A percentile compares a stretch with the other conserved stretches of the same genome.
phyloP scores from a whole-genome alignment of 805 yeast species.

The Yarrowia porcina region DNA sequence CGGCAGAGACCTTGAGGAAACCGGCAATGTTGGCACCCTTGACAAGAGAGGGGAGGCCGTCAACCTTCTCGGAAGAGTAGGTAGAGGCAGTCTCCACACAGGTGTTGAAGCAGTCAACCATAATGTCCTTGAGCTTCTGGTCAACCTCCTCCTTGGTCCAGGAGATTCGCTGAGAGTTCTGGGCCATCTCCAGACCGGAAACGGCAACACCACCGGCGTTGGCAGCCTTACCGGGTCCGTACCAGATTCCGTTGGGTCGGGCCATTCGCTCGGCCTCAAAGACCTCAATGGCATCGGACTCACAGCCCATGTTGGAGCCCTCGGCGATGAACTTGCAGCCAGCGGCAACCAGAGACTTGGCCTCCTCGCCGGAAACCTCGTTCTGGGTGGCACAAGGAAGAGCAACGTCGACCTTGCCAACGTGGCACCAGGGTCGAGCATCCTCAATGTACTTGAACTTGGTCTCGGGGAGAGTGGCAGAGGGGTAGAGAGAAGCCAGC shows the following conservation, averaged over 20 bases:
- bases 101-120: constrained; percentile 88
- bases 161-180: constrained; percentile 88
- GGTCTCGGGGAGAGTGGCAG: constrained; percentile 32
- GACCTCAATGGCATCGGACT: constrained; percentile 92
- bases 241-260: constrained; percentile 66
- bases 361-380: constrained; percentile 96
- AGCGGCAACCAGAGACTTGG: constrained; percentile 85
- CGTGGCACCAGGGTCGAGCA: constrained; percentile 95
- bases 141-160: constrained; percentile 96
- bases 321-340: constrained; percentile 94
- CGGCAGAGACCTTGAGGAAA: constrained; percentile 96
- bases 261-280: constrained; percentile 59
- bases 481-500: constrained; percentile 35
- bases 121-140: constrained; percentile 81
- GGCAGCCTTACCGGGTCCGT: constrained; percentile 99
- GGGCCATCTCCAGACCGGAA: constrained; percentile 98
- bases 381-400: constrained; percentile 98
- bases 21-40: constrained; percentile 99
- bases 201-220: constrained; percentile 99
- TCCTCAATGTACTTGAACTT: constrained; percentile 77
- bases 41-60: constrained; percentile 85
- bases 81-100: constrained; percentile 83
- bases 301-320: constrained; percentile 99
- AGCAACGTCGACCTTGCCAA: constrained; percentile 90
- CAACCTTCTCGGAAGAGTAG: constrained; percentile 67